Evolutionary conservation across 1,284 basidiomycete species (phyloP).

Genomic region (Puccinia novopanici): DNA sequence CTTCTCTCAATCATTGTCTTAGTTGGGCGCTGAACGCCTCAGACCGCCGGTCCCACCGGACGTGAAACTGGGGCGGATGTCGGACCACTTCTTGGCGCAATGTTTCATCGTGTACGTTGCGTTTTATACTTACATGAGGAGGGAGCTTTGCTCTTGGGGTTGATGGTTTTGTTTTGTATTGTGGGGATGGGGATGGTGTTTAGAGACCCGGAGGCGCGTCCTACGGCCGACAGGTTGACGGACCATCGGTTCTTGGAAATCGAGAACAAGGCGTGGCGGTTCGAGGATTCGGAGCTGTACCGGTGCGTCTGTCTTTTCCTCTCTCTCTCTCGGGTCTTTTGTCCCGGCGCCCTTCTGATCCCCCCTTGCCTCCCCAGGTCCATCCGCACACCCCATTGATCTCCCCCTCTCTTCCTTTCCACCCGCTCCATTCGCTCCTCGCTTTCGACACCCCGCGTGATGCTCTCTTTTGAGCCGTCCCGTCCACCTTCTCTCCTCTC

Average conservation of each 20-base stretch:
- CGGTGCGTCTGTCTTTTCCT: conserved; percentile 42
- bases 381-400: conserved; percentile 20
- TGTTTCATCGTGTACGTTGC: conserved; percentile 81
- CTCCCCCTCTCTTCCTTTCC: neutral
- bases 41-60: conserved; percentile 87
- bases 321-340: neutral
- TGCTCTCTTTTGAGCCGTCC: neutral
- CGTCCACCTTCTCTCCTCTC: neutral
- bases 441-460: too few relatives aligned
- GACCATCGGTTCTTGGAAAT: conserved; percentile 76
- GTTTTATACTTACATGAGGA: neutral
- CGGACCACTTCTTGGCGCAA: conserved; percentile 80
- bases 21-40: conserved; percentile 78
- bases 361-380: neutral
- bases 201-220: conserved; percentile 82
- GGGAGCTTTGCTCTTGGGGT: neutral
- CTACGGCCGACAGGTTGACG: conserved; percentile 77
- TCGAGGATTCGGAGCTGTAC: conserved; percentile 55
- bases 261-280: conserved; percentile 75
- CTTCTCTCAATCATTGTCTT: conserved; percentile 3
- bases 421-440: neutral
- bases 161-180: neutral
- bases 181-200: too few relatives aligned
- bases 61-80: conserved; percentile 72
- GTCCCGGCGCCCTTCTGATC: neutral